Evolutionary conservation across 768 basidiomycete genomes (phyloP), one percentile per base, ranked within the genome.

Genomic region (Boletus coccyginus): DNA sequence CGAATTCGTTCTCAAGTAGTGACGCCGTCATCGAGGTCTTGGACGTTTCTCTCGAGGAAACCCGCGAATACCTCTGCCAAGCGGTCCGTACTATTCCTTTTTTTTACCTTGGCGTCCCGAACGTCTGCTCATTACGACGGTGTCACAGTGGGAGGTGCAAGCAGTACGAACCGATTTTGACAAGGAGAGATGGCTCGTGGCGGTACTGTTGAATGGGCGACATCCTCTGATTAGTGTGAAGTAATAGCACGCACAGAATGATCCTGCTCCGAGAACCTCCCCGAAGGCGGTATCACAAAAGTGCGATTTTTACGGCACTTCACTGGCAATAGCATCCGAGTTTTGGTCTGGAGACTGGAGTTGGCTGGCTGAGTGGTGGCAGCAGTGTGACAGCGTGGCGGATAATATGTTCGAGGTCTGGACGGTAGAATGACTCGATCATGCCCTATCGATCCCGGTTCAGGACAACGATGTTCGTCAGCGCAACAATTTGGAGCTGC

Each of bases 161-260:
- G 21, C 47, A 42, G 1, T 67, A 69, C 43, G 62, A 68, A 17
- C 51, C 61, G 1, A 45, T 68, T 12, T 21, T 66, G 24, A 67
- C 61, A n/a, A n/a, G n/a, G 1, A 59, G 47, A 27, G 57, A 61
- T 16, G 66, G 66, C 1, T 47, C 68, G 39, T 67, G 66, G 66
- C 57, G 64, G 21, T 66, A 68, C 21, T n/a, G n/a, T n/a, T 53
- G 29, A 24, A 47, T 63, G 4, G 60, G 63, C 1, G 66, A 67
- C 24, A 16, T 67, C 5, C n/a, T 68, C 10, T 40, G n/a, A n/a
- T n/a, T n/a, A n/a, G n/a, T n/a, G n/a, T n/a, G n/a, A n/a, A n/a
- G n/a, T n/a, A n/a, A n/a, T n/a, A n/a, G n/a, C n/a, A n/a, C n/a
- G n/a, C n/a, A n/a, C n/a, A n/a, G n/a, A n/a, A n/a, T n/a, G n/a